Conservation (phyloP, 1,284 basidiomycete species). For the Dichomitus squalens region DNA sequence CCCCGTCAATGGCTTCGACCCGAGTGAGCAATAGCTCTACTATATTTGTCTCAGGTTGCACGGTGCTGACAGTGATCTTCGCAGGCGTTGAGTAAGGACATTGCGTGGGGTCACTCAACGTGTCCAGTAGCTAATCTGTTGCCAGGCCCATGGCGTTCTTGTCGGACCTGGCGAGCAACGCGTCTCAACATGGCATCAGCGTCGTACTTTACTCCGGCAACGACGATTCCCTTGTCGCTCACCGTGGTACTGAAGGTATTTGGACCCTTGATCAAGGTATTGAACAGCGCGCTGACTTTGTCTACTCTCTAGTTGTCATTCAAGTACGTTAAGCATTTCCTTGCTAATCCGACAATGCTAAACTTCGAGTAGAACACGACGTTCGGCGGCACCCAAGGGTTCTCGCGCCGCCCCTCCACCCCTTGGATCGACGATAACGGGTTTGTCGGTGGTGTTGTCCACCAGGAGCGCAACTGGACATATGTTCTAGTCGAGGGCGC, state of each 20-base stretch:
- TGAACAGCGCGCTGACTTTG: neutral
- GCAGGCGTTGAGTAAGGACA: slow-evolving; percentile 50
- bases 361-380: slow-evolving; percentile 32
- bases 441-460: slow-evolving; percentile 31
- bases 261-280: neutral
- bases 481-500: slow-evolving; percentile 34
- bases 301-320: slow-evolving; percentile 50
- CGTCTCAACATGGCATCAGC: slow-evolving; percentile 22
- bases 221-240: slow-evolving; percentile 30
- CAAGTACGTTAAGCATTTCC: slow-evolving; percentile 41
- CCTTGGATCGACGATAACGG: slow-evolving; percentile 42
- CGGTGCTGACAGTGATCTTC: neutral
- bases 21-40: slow-evolving; percentile 40
- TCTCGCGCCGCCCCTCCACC: slow-evolving; percentile 62
- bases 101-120: neutral
- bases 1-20: slow-evolving; percentile 38
- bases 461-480: slow-evolving; percentile 37
- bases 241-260: slow-evolving; percentile 53
- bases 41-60: neutral
- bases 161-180: slow-evolving; percentile 31
- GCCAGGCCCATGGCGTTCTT: slow-evolving; percentile 34
- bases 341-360: neutral
- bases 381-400: slow-evolving; percentile 68
- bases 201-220: slow-evolving; percentile 35
- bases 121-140: neutral